Conservation (phyloP, 2,329 filamentous ascomycete species). For the Chalara sp. region DNA sequence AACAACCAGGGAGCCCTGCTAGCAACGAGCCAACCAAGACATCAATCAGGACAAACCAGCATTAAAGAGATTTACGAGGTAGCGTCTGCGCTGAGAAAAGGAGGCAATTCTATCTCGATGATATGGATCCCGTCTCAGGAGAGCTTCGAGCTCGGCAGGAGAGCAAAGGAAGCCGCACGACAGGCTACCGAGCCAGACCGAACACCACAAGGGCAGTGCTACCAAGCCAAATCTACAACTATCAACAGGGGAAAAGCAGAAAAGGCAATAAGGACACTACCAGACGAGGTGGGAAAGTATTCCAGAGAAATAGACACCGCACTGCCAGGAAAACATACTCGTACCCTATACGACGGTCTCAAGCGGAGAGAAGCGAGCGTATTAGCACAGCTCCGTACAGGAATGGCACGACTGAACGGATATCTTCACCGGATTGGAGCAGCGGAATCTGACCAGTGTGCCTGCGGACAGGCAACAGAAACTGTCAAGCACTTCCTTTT, state of each 20-base stretch:
- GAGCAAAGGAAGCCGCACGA: background rate
- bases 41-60: too few species aligned
- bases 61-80: too few species aligned
- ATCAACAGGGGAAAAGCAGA: background rate
- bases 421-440: background rate
- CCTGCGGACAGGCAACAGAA: background rate
- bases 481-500: background rate
- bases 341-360: background rate
- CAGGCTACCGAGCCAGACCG: background rate
- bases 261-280: background rate
- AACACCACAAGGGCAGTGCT: background rate
- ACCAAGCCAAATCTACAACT: background rate
- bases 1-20: too few species aligned
- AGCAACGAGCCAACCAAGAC: too few species aligned
- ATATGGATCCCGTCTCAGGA: too few species aligned
- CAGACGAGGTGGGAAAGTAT: background rate
- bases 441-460: background rate
- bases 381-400: background rate
- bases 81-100: too few species aligned
- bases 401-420: background rate
- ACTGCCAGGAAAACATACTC: background rate
- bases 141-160: background rate
- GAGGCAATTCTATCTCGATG: too few species aligned
- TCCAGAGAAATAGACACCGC: background rate
- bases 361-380: background rate